Base-by-base conservation (phyloP, 495 filamentous ascomycete species). In the Penicillium goetzii region DNA sequence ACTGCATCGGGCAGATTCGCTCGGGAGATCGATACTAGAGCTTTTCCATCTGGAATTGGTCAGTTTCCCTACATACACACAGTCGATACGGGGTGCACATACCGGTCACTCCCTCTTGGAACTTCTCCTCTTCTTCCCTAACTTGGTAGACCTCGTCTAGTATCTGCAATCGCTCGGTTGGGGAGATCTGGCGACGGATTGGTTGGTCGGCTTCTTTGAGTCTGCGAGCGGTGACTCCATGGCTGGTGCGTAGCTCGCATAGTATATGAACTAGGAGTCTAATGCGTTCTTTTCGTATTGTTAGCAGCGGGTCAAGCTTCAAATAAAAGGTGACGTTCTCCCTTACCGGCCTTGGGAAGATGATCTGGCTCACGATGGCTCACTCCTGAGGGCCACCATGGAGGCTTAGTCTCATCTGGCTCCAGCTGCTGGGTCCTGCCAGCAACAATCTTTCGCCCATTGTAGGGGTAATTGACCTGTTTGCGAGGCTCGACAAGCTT, bases 401-500 rank as follows among this genome's bases (percentile, higher is more conserved):
- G 81, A 4, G 92, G 92, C 62, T 77, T 81, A 2, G 77, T 81
- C 52, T 70, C 62, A 52, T 80, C 76, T 9, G 78, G 77, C 23
- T 77, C 70, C 4, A 78, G 62, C 52, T 78, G 76, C 40, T 75
- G 70, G 11, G 76, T 69, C 12, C 59, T 59, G 10, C 77, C 78
- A 4, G 66, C 68, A 23, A 78, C 69, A 17, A 77, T 71, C 58
- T 76, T 78, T 9, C 84, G 81, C 57, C 84, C 81, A 26, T 89
- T 92, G 71, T 96, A 97, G 0, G 93, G 92, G 64, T 89, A 87
- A 40, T 83, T 88, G 0, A 87, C 86, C 71, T 96, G 91, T 71
- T 97, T 97, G 68, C 90, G 92, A 0, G 92, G 90, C 59, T 92
- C 89, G 2, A 95, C 87, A 15, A 87, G 80, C 67, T 90, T 92